These are phyloP conservation scores for Sporisorium scitamineum DNA, from an alignment of 1,284 basidiomycete species.

Conservation along the genomic window DNA sequence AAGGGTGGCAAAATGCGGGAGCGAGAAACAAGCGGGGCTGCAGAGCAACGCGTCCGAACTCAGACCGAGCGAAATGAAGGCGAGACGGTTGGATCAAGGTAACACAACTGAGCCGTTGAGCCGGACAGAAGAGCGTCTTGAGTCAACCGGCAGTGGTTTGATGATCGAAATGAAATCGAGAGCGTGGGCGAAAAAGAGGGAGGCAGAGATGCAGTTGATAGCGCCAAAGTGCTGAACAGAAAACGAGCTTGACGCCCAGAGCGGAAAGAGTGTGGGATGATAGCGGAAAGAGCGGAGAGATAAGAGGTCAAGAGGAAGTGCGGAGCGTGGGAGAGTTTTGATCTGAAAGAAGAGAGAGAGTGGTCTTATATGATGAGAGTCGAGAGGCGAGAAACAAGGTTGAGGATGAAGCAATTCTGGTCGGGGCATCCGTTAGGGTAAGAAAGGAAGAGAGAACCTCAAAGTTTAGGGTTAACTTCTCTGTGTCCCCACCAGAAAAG, in stretches of 20 bases:
- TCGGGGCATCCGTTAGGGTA: background rate
- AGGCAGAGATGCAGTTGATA: too few relatives aligned
- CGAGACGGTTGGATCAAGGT: slow-evolving; percentile 4
- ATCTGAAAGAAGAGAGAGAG: background rate
- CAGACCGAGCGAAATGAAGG: slow-evolving; percentile 21
- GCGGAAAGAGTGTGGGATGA: background rate
- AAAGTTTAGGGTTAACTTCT: background rate
- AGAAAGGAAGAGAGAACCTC: background rate
- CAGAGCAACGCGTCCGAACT: slow-evolving; percentile 3
- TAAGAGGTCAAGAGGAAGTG: background rate
- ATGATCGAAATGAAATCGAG: background rate
- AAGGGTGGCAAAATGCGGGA: background rate
- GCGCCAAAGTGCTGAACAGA: background rate
- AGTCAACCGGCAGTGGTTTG: background rate
- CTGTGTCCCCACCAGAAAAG: background rate
- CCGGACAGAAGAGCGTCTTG: background rate
- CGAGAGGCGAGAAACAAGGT: background rate
- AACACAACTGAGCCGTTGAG: background rate
- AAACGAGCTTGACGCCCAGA: background rate
- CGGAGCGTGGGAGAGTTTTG: background rate
- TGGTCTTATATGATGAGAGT: background rate
- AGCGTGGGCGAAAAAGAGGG: background rate
- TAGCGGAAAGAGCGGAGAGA: background rate
- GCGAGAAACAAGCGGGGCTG: background rate
- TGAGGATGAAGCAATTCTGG: background rate